Percentiles rank a stretch among this genome's conserved stretches.
Conservation (phyloP, 257 asterid species). For the Parsonsia alboflavescens region DNA sequence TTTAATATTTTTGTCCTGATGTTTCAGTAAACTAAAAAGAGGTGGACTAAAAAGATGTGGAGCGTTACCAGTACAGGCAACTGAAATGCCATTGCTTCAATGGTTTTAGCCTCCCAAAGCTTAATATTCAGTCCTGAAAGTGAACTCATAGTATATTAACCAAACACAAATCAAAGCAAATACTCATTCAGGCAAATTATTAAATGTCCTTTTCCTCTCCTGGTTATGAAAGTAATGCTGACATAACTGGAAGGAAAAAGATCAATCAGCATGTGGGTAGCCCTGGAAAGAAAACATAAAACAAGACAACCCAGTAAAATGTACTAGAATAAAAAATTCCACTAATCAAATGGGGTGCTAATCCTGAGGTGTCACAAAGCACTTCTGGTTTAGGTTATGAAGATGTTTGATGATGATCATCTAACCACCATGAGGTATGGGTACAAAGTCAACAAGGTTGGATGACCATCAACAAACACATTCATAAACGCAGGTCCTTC, state of each 20-base stretch:
- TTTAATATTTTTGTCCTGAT: not conserved
- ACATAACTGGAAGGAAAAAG: no score
- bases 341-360: not conserved
- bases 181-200: not conserved
- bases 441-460: not conserved
- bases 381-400: conserved; percentile 13
- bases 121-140: not conserved
- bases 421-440: conserved; percentile 6
- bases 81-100: conserved; percentile 99
- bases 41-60: no score
- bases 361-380: not conserved
- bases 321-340: not conserved
- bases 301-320: not conserved
- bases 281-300: not conserved
- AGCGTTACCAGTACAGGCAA: conserved; percentile 77
- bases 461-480: conserved; percentile 18
- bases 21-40: not conserved
- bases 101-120: conserved; percentile 98
- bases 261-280: not conserved
- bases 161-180: not conserved
- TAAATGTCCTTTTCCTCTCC: not conserved
- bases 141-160: not conserved
- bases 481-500: conserved; percentile 3
- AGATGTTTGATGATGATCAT: conserved; percentile 21
- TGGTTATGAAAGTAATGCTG: not conserved